Evolutionary conservation across 192 early-diverging fungal genomes (phyloP).

Genomic region (Backusella sp.): DNA sequence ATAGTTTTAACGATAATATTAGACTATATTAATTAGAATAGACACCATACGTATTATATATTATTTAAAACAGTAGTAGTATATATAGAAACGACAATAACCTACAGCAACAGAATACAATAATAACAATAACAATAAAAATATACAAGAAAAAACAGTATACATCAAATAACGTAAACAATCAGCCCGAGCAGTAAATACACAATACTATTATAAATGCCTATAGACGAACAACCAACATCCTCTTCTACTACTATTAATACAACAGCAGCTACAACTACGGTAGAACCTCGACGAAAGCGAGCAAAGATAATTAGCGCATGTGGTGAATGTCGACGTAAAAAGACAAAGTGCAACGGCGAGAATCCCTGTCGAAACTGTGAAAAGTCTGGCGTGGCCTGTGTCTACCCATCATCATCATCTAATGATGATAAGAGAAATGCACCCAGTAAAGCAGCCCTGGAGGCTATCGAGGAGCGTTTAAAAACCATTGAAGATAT

Average conservation of each 20-base stretch:
- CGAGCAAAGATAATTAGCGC: conserved; percentile 43
- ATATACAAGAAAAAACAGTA: neutral
- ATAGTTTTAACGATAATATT: neutral
- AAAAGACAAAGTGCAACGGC: conserved; percentile 42
- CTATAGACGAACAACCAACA: conserved; percentile 3
- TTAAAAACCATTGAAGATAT: conserved; percentile 40
- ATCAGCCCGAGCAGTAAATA: neutral
- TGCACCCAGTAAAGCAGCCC: conserved; percentile 33
- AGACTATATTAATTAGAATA: neutral
- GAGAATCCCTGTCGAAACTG: conserved; percentile 36
- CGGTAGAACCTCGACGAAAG: conserved; percentile 28
- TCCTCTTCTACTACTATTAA: neutral
- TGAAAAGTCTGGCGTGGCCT: conserved; percentile 25
- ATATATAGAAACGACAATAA: neutral
- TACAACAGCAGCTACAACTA: neutral
- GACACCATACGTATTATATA: neutral
- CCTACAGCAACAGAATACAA: neutral
- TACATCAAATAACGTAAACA: neutral
- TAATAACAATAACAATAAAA: neutral
- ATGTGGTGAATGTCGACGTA: conserved; percentile 39
- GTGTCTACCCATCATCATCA: conserved; percentile 33
- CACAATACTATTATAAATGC: neutral
- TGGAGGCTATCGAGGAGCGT: conserved; percentile 43
- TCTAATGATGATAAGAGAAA: conserved; percentile 34
- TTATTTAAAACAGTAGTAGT: neutral